Evolutionary conservation across 129 eudicot genomes (phyloP), one percentile per base, ranked within the genome.

Genomic region (Tagetes erecta): DNA sequence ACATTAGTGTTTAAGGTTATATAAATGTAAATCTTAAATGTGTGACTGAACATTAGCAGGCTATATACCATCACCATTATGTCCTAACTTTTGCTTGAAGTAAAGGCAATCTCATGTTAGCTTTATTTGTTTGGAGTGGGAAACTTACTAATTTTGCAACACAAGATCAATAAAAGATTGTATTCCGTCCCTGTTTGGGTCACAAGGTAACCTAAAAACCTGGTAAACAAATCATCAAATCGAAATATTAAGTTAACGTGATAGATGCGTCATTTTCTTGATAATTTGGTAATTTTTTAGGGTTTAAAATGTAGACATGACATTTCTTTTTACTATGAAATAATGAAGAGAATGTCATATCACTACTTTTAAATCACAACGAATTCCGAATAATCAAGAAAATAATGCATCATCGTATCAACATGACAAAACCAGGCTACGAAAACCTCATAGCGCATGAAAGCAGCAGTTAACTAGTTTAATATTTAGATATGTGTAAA

Each of bases 401-500:
- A 27, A 27, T 5, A 1, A 27, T 0, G 27, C 6, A 14, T 55
- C 62, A 55, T 10, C 12, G 0, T 55, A 55, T 9, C 36, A 60
- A 40, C 44, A 40, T 40, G 44, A 40, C 44, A 40, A 40, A 2
- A 40, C 44, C 30, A 55, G 33, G 64, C 12, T 62, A 62, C 67
- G 37, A 62, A 9, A 38, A 62, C 20, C 27, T 60, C 45, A 62
- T 62, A 37, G 8, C 20, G 2, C 45, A 62, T 12, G 66, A 62
- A 62, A 62, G 4, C 45, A 62, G 31, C 45, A 62, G 30, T 62
- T 62, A 9, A 62, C 44, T 6, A 62, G 42, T 36, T 36, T 14
- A 31, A 11, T 62, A 36, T 62, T 62, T 10, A 62, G 67, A 62
- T 62, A 62, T 62, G 1, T 62, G 4, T 62, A 62, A 34, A 62